Percentiles rank a stretch among this genome's conserved stretches.
Conservation (phyloP, 164 flowering plant genomes). For the Nymphaea thermarum region DNA sequence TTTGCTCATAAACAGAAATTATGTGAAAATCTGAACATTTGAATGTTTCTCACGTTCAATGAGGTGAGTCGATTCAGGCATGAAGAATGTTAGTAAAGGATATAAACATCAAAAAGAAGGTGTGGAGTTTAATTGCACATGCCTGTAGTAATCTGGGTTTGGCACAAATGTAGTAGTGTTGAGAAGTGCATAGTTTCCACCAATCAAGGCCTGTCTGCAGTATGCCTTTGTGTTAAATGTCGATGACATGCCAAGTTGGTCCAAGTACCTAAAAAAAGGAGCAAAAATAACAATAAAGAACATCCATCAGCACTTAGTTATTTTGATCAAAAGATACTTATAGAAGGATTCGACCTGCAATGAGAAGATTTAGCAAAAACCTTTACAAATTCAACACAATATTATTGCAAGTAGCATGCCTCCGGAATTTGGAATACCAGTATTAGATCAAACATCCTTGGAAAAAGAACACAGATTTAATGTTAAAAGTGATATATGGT, state of each 20-base stretch:
- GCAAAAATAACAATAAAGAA: neutral
- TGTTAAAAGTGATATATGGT: too few species aligned
- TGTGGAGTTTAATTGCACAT: neutral
- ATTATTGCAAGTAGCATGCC: too few species aligned
- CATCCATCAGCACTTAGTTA: neutral
- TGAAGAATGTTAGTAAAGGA: too few species aligned
- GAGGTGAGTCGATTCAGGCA: neutral
- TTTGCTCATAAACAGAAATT: too few species aligned
- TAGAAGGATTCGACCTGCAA: neutral
- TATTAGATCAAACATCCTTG: too few species aligned
- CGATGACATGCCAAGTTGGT: constrained; percentile 42
- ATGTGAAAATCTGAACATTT: neutral
- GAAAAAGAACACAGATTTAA: too few species aligned
- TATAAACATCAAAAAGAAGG: too few species aligned
- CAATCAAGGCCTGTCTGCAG: constrained; percentile 39
- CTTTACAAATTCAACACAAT: too few species aligned
- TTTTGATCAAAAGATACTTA: neutral
- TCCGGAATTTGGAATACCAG: too few species aligned
- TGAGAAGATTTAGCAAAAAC: neutral
- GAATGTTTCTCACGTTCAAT: neutral
- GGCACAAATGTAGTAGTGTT: constrained; percentile 30
- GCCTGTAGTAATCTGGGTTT: constrained; percentile 51
- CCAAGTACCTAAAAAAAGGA: constrained; percentile 26
- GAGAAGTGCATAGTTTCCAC: constrained; percentile 42
- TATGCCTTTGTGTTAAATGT: constrained; percentile 26